Percentiles rank a stretch among this genome's conserved stretches.
Evolutionary conservation across 768 basidiomycete genomes (phyloP).

Genomic region (Tylopilus plumbeoviolaceoides): DNA sequence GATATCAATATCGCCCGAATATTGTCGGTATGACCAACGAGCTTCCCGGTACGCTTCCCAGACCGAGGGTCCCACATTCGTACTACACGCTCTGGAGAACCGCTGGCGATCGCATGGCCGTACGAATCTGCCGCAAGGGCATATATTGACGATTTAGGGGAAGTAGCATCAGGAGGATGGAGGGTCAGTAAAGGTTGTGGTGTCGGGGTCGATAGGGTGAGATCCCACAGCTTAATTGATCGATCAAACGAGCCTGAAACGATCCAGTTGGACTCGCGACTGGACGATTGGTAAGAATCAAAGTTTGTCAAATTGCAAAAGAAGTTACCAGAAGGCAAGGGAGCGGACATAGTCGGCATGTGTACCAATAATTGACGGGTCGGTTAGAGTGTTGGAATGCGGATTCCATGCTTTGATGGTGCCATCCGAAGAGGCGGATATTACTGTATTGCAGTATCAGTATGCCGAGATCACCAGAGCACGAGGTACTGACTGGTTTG

Average conservation of each 20-base stretch:
- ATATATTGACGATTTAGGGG: conserved; percentile 71
- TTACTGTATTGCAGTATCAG: conserved; percentile 43
- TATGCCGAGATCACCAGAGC: neutral
- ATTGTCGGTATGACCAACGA: conserved; percentile 97
- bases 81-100: conserved; percentile 88
- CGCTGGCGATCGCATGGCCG: conserved; percentile 80
- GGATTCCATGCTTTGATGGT: conserved; percentile 93
- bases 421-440: conserved; percentile 94
- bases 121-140: conserved; percentile 75
- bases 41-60: conserved; percentile 74
- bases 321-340: conserved; percentile 59
- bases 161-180: conserved; percentile 59
- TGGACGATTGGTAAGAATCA: conserved; percentile 27
- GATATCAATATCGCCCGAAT: conserved; percentile 86
- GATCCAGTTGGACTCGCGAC: conserved; percentile 80
- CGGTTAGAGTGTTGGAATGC: conserved; percentile 53
- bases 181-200: conserved; percentile 59
- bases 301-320: conserved; percentile 1
- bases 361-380: conserved; percentile 65
- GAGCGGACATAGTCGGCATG: conserved; percentile 89
- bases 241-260: conserved; percentile 94
- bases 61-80: conserved; percentile 91
- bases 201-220: conserved; percentile 42
- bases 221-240: conserved; percentile 93
- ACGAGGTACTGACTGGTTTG: conserved; percentile 61